These are phyloP conservation scores for Penicillium samsonianum DNA, from an alignment of 495 filamentous ascomycete species.

Conservation along the genomic window DNA sequence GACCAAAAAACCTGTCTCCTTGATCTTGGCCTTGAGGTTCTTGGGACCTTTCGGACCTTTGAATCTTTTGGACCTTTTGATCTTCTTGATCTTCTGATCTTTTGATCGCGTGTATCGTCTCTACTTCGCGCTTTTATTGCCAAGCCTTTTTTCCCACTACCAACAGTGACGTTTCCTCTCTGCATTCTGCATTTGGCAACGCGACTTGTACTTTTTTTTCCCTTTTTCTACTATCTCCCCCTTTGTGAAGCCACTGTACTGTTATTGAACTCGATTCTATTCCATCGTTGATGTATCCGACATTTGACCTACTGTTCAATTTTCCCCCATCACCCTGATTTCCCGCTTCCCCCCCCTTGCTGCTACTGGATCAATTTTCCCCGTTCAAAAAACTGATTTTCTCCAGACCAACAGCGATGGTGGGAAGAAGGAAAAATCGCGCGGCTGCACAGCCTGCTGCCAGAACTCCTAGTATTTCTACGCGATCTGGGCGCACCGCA, in stretches of 20 bases:
- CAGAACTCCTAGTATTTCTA: slow-evolving; percentile 23
- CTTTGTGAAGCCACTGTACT: not conserved
- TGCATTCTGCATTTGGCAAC: slow-evolving; percentile 2
- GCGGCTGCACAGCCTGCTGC: slow-evolving; percentile 17
- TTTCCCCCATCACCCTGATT: slow-evolving; percentile 2
- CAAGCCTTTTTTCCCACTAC: slow-evolving; percentile 11
- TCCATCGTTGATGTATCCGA: not conserved
- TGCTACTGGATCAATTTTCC: slow-evolving; percentile 11
- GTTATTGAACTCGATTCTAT: not conserved
- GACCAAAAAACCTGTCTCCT: slow-evolving; percentile 2
- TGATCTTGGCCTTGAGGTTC: not conserved
- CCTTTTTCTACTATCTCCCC: not conserved
- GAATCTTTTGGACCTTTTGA: not conserved
- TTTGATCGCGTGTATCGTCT: slow-evolving; percentile 7
- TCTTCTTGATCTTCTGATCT: not conserved
- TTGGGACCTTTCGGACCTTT: not conserved
- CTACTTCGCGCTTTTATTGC: slow-evolving; percentile 3
- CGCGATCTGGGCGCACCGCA: slow-evolving; percentile 26
- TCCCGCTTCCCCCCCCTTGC: slow-evolving; percentile 10
- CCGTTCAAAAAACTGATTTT: slow-evolving; percentile 11
- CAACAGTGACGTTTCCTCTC: slow-evolving; percentile 6
- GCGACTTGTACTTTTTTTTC: not conserved
- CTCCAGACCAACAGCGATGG: slow-evolving; percentile 34
- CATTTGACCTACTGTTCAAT: not conserved
- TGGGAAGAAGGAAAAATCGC: slow-evolving; percentile 31